Percentiles rank a stretch among this genome's conserved stretches.
Conservation (phyloP, 192 early-diverging fungal species). For the Gryganskiella cystojenkinii region DNA sequence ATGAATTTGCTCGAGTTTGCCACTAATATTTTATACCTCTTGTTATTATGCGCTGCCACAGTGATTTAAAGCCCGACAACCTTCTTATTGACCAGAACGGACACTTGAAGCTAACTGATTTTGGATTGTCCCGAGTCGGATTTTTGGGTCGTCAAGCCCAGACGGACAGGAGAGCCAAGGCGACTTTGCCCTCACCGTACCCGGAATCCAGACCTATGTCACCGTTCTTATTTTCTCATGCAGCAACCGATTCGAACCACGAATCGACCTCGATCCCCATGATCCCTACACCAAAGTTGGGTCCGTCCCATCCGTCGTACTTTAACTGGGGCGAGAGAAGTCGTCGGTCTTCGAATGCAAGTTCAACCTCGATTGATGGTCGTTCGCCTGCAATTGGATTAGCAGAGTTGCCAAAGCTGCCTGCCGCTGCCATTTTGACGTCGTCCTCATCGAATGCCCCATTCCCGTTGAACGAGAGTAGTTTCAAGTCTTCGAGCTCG, state of each 20-base stretch:
- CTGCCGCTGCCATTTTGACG: conserved; percentile 34
- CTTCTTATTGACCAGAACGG: conserved; percentile 86
- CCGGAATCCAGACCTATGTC: conserved; percentile 49
- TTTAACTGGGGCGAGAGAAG: conserved; percentile 56
- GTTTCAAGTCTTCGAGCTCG: conserved; percentile 49
- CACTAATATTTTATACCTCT: too few species aligned
- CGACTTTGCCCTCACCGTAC: conserved; percentile 28
- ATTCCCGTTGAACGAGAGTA: conserved; percentile 48
- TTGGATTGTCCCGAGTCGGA: conserved; percentile 86
- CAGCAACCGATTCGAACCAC: conserved; percentile 22
- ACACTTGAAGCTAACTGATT: conserved; percentile 90
- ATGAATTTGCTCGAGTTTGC: too few species aligned
- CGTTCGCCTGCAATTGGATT: conserved; percentile 32
- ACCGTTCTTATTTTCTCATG: conserved; percentile 38
- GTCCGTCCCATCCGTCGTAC: conserved; percentile 39
- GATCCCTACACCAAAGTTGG: conserved; percentile 48
- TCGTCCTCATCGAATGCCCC: conserved; percentile 35
- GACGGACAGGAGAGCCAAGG: conserved; percentile 54
- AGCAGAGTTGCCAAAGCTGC: conserved; percentile 44
- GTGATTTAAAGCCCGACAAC: conserved; percentile 92
- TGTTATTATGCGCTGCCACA: conserved; percentile 47
- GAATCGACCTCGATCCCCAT: conserved; percentile 34
- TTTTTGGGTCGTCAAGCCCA: conserved; percentile 82
- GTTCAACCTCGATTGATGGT: conserved; percentile 50
- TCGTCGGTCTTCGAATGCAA: conserved; percentile 59